phyloP scores from a whole-genome alignment of 202 grass and related monocot species.

The Carex arenaria region DNA sequence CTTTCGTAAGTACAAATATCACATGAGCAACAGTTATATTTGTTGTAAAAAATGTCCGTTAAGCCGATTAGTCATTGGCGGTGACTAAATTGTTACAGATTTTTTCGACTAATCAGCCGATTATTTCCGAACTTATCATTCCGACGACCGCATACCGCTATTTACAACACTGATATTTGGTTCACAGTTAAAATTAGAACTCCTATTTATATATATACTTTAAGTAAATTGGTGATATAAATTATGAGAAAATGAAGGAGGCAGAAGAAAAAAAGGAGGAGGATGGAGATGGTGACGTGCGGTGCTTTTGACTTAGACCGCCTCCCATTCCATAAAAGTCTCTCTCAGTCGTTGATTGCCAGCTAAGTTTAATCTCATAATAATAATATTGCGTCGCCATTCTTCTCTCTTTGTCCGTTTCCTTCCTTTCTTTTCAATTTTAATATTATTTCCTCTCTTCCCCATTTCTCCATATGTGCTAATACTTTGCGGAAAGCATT shows the following conservation, averaged over 20 bases:
- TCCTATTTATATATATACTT: background rate
- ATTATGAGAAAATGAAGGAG: background rate
- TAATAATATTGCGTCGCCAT: background rate
- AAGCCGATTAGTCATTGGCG: no score
- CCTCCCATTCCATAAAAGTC: background rate
- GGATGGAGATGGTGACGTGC: background rate
- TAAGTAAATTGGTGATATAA: background rate
- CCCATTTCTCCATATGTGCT: slow-evolving; percentile 7
- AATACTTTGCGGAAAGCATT: background rate
- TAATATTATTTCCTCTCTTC: background rate
- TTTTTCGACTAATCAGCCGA: no score
- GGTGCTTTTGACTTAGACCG: slow-evolving; percentile 14
- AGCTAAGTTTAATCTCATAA: slow-evolving; percentile 2
- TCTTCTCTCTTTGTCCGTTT: background rate
- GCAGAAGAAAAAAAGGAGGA: background rate
- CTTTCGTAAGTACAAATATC: no score
- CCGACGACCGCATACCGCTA: no score
- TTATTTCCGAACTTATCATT: no score
- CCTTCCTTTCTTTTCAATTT: background rate
- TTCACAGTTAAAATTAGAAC: background rate
- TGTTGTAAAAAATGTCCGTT: no score
- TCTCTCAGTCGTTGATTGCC: slow-evolving; percentile 18
- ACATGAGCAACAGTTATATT: no score
- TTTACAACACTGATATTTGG: no score
- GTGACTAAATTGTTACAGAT: no score